Conservation (phyloP, 495 filamentous ascomycete species). For the Xanthoparmelia taractica region DNA sequence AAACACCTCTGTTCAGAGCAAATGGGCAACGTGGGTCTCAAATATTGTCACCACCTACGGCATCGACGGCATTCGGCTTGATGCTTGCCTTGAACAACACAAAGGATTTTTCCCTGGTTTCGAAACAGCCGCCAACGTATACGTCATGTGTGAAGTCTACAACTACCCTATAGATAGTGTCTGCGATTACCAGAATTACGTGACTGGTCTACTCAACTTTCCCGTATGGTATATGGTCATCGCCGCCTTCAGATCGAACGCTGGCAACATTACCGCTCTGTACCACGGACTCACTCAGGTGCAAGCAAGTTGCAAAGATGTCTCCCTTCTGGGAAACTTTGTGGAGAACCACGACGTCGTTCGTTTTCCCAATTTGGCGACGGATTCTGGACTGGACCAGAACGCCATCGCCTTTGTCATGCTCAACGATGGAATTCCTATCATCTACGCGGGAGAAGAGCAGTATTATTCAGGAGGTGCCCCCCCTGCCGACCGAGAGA, state of each 20-base stretch:
- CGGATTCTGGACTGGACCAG: constrained; percentile 47
- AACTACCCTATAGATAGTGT: constrained; percentile 54
- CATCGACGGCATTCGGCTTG: constrained; percentile 73
- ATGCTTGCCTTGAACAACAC: constrained; percentile 64
- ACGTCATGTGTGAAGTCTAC: constrained; percentile 35
- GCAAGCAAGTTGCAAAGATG: constrained; percentile 48
- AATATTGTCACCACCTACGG: constrained; percentile 58
- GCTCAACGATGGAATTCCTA: constrained; percentile 60
- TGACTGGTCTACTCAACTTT: constrained; percentile 63
- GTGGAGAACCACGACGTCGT: constrained; percentile 73
- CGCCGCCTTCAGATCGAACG: constrained; percentile 52
- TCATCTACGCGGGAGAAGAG: constrained; percentile 65
- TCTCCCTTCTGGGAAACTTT: constrained; percentile 63
- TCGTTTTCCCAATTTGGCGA: constrained; percentile 53
- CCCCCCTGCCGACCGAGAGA: constrained; percentile 63
- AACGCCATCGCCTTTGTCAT: constrained; percentile 67
- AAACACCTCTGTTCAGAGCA: not conserved
- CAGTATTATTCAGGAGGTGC: constrained; percentile 54
- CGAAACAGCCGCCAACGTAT: not conserved
- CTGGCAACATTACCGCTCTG: constrained; percentile 50
- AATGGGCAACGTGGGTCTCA: constrained; percentile 52
- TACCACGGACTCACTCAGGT: constrained; percentile 52
- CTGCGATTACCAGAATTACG: constrained; percentile 55
- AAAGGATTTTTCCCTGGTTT: constrained; percentile 41
- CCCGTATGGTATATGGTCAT: constrained; percentile 59